Conservation (phyloP, 2,329 filamentous ascomycete species). For the Aspergillus sp. region DNA sequence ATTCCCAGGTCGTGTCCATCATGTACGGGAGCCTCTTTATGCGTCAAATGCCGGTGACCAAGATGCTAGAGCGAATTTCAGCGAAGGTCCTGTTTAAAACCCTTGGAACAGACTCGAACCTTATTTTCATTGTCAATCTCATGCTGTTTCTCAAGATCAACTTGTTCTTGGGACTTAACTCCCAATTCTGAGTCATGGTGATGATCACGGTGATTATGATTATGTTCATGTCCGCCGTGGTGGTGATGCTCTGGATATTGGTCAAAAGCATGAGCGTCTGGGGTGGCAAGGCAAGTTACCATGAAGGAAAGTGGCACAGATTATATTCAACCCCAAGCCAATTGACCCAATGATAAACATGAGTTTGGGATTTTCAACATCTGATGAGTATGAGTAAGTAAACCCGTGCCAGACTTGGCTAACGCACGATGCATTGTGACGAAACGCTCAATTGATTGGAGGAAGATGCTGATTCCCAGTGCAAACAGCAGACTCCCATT, state of each 20-base stretch:
- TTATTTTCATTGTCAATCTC: not conserved
- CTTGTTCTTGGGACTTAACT: not conserved
- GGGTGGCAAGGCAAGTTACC: constrained; percentile 38
- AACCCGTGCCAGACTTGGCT: not conserved
- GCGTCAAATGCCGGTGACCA: constrained; percentile 25
- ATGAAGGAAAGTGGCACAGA: constrained; percentile 66
- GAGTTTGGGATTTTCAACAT: constrained; percentile 62
- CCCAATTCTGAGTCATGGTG: not conserved
- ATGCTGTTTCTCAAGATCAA: not conserved
- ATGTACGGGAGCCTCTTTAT: constrained; percentile 30
- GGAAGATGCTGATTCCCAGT: constrained; percentile 68
- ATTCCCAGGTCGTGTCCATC: constrained; percentile 65
- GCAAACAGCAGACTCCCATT: constrained; percentile 74
- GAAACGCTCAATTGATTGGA: constrained; percentile 69
- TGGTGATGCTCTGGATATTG: constrained; percentile 4
- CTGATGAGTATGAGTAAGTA: constrained; percentile 40
- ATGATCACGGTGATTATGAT: constrained; percentile 14
- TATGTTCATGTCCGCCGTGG: constrained; percentile 12
- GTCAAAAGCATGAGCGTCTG: not conserved
- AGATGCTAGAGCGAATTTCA: constrained; percentile 18
- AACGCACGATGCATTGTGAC: constrained; percentile 30
- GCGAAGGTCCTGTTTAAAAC: not conserved
- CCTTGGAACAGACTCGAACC: not conserved
- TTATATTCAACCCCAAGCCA: constrained; percentile 66
- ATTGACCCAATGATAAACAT: constrained; percentile 69